phyloP scores from a whole-genome alignment of 805 yeast genomes.

The Candida tammaniensis region DNA sequence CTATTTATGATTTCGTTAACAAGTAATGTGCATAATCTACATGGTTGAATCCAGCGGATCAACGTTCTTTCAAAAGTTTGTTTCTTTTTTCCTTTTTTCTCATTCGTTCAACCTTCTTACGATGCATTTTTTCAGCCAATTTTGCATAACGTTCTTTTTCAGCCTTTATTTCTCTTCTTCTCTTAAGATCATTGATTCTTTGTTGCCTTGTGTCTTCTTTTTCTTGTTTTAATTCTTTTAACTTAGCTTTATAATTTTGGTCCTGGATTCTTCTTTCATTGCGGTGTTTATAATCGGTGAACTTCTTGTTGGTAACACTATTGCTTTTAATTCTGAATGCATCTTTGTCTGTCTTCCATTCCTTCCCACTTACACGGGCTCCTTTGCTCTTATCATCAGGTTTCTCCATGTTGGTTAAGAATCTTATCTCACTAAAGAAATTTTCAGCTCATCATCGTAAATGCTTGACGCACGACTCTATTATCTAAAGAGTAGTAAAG shows the following conservation, averaged over 20 bases:
- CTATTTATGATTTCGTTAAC: no score
- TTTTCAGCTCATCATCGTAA: no score
- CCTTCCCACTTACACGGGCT: slow-evolving; percentile 58
- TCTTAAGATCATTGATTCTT: slow-evolving; percentile 57
- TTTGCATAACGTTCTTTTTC: slow-evolving; percentile 86
- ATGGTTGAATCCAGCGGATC: no score
- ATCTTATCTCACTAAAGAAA: no score
- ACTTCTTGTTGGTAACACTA: slow-evolving; percentile 47
- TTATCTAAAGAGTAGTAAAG: no score
- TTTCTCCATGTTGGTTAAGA: no score
- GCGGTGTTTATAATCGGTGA: slow-evolving; percentile 61
- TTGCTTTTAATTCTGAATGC: slow-evolving; percentile 63
- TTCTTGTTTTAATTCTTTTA: slow-evolving; percentile 75
- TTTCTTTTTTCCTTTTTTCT: slow-evolving; percentile 92
- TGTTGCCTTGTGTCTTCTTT: slow-evolving; percentile 59
- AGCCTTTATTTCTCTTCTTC: slow-evolving; percentile 74
- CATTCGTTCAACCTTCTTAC: slow-evolving; percentile 86
- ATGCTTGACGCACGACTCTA: no score
- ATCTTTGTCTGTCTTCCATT: slow-evolving; percentile 67
- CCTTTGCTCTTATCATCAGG: slow-evolving; percentile 44
- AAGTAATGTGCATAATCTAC: no score
- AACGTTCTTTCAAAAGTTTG: slow-evolving; percentile 89
- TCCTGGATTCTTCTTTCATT: slow-evolving; percentile 65
- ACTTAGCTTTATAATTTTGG: slow-evolving; percentile 61
- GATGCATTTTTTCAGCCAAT: slow-evolving; percentile 84